Base-by-base conservation (phyloP, 108 stramenopile genomes). In the Schizochytrium sp. region DNA sequence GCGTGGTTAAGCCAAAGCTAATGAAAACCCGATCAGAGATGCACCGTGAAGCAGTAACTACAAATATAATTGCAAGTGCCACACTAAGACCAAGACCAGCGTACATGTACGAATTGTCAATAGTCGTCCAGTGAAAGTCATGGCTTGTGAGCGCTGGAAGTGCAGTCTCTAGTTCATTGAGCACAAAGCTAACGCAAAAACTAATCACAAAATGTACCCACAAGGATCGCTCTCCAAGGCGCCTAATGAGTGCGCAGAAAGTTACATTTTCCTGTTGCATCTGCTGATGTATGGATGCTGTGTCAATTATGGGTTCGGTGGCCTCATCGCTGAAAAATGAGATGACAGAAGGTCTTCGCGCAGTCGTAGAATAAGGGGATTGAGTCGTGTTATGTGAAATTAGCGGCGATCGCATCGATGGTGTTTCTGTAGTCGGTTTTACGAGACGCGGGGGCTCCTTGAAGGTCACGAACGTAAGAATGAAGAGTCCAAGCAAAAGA, bases 191-290 rank as follows among this genome's bases (percentile, higher is more conserved):
- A 5, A 47, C 53, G 2, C 76, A 83, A 83, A 83, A 83, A n/a
- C 50, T 55, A 83, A 83, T 55, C 2, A 83, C 28, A 50, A 83
- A 83, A 28, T 83, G 76, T 53, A 83, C 47, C 76, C 76, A 83
- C 5, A 83, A 28, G 47, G 49, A 55, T 38, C 44, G 15, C 40
- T 38, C 42, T 44, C 40, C 5, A 44, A 69, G 40, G 28, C 44
- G 40, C 0, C 28, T 69, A 1, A 15, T 44, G 3, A 69, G 64
- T 8, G 42, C 64, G 12, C 64, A 44, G 12, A 69, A 38, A 7
- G 64, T 28, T 8, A 15, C 19, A 44, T 8, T 44, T 38, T 44
- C 44, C 12, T 38, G 42, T 8, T 7, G 12, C 15, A 44, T 44
- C 64, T 69, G 64, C 64, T 38, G 64, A 7, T 69, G 64, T 8